Evolutionary conservation across 1,284 basidiomycete species (phyloP), one percentile per base, ranked within the genome.

Genomic region (Puccinia horiana): DNA sequence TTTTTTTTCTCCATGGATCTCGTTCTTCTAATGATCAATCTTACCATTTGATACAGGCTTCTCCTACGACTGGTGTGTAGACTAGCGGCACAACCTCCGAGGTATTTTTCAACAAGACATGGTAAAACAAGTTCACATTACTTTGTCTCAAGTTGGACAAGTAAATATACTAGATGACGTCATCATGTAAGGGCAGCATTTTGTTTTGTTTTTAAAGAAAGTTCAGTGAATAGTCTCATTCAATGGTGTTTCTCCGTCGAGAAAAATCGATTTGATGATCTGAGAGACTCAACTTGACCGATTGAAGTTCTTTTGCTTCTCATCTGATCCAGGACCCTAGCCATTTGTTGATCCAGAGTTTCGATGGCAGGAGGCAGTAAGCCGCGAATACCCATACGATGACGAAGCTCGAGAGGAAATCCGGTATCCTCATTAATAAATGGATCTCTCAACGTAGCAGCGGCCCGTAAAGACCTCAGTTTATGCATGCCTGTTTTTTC

Each of bases 361-460:
- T 81, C 79, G 54, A 81, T 72, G 4, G 79, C 79, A 16, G 79
- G 79, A 18, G 79, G 79, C 29, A 81, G 47, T 47, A 81, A 42
- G 14, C 79, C 79, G 35, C 70, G 69, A 58, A 81, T 81, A 54
- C 79, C 79, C 79, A 81, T 74, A 40, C 70, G 49, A 44, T 81
- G 79, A 65, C 79, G 79, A 47, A 81, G 42, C 40, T 81, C 79
- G n/a, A 32, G 32, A 32, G 70, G 69, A n/a, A 81, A 81, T 29
- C 79, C 79, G 16, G 79, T 81, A 54, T 81, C 79, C 42, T 81
- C 79, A 74, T 81, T 81, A 16, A 70, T 81, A 32, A 81, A 81
- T 35, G 79, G 79, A 44, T 81, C 79, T n/a, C 79, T 69, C 8
- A 81, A 52, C 26, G 79, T 81, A 35, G 79, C 79, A 44, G 79